Evolutionary conservation across 2,329 filamentous ascomycete genomes (phyloP).

Genomic region (Ophiostoma sp.): DNA sequence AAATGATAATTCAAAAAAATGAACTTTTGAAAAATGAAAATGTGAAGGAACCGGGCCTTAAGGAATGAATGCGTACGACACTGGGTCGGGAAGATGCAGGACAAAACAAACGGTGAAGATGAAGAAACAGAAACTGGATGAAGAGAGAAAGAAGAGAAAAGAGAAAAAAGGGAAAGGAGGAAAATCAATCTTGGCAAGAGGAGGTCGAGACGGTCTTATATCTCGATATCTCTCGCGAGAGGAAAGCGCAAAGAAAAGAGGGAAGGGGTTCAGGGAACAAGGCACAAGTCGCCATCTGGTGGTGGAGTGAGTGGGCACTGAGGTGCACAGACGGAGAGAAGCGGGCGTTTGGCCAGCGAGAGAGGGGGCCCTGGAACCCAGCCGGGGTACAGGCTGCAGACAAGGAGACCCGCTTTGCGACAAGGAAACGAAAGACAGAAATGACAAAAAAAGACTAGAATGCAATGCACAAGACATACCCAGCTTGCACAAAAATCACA

Average conservation of each 20-base stretch:
- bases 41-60: slow-evolving; percentile 40
- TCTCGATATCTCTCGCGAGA: neutral
- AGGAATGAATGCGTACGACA: slow-evolving; percentile 37
- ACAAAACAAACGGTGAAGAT: slow-evolving; percentile 13
- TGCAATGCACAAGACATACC: neutral
- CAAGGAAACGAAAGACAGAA: slow-evolving; percentile 19
- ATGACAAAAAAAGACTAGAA: neutral
- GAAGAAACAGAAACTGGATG: slow-evolving; percentile 21
- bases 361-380: slow-evolving; percentile 4
- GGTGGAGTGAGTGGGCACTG: neutral
- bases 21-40: slow-evolving; percentile 30
- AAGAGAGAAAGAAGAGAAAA: slow-evolving; percentile 17
- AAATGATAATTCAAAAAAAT: slow-evolving; percentile 27
- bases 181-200: slow-evolving; percentile 21
- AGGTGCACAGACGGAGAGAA: slow-evolving; percentile 15
- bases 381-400: slow-evolving; percentile 18
- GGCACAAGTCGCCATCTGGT: neutral
- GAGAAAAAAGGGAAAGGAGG: slow-evolving; percentile 25
- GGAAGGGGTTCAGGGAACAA: neutral
- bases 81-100: slow-evolving; percentile 23
- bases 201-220: slow-evolving; percentile 31
- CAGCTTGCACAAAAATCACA: slow-evolving; percentile 13
- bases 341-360: slow-evolving; percentile 2
- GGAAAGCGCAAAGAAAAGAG: neutral
- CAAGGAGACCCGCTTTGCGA: neutral